These are phyloP conservation scores for Moesziomyces parantarcticus DNA, from an alignment of 1,284 basidiomycete genomes.

Conservation along the genomic window DNA sequence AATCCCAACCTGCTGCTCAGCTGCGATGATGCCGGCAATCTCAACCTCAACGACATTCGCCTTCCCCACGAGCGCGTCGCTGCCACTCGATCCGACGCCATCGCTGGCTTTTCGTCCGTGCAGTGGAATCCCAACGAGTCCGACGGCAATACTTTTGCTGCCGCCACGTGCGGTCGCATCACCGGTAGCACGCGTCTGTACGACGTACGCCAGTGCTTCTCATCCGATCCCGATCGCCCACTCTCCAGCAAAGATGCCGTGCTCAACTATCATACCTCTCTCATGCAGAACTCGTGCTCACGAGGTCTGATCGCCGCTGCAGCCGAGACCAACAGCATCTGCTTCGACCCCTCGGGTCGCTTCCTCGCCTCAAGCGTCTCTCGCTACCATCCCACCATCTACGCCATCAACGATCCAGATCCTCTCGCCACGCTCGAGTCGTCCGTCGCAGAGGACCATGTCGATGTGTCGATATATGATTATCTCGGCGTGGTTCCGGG, in stretches of 20 bases:
- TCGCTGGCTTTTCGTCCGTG: conserved; percentile 30
- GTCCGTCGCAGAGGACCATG: conserved; percentile 5
- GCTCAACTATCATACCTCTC: conserved; percentile 26
- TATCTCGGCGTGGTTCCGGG: background rate
- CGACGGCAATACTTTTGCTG: conserved; percentile 47
- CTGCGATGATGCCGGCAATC: conserved; percentile 31
- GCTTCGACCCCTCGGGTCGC: conserved; percentile 31
- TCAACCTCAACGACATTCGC: conserved; percentile 35
- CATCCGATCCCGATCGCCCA: conserved; percentile 1
- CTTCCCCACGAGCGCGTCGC: conserved; percentile 15
- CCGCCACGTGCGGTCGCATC: conserved; percentile 28
- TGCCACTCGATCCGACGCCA: conserved; percentile 14
- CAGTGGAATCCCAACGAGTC: conserved; percentile 37
- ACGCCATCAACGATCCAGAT: conserved; percentile 29
- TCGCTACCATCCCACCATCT: conserved; percentile 40
- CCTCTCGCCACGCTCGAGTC: conserved; percentile 30
- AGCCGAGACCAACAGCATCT: conserved; percentile 42
- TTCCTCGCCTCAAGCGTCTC: conserved; percentile 39
- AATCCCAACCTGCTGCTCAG: conserved; percentile 33
- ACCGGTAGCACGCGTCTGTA: conserved; percentile 40
- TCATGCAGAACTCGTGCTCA: conserved; percentile 26
- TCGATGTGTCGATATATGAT: background rate
- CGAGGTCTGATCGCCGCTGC: conserved; percentile 24
- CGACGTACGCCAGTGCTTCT: conserved; percentile 37
- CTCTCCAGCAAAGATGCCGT: conserved; percentile 35